These are phyloP conservation scores for Podospora didyma DNA, from an alignment of 495 filamentous ascomycete genomes.

Conservation along the genomic window DNA sequence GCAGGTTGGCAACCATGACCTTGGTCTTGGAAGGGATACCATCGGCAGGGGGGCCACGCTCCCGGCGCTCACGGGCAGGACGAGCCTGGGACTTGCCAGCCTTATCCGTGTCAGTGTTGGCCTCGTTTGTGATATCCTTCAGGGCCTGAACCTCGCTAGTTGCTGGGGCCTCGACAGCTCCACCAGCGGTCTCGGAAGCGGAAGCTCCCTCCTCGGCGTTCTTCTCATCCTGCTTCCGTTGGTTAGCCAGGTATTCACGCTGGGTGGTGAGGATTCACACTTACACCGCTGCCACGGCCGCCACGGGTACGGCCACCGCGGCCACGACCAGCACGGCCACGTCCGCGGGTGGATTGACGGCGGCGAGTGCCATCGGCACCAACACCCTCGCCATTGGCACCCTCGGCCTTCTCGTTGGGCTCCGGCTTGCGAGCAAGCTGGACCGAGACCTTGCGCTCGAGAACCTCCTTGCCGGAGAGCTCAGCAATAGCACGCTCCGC, in stretches of 20 bases:
- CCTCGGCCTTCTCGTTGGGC: constrained; percentile 71
- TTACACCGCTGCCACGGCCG: constrained; percentile 65
- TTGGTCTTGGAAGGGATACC: constrained; percentile 98
- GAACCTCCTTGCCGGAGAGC: constrained; percentile 93
- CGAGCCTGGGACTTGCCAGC: constrained; percentile 43
- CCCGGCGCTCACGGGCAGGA: constrained; percentile 56
- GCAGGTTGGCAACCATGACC: constrained; percentile 99
- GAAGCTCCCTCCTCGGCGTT: constrained; percentile 47
- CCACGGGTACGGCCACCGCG: constrained; percentile 68
- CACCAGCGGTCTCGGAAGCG: constrained; percentile 44
- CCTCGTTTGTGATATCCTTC: constrained; percentile 52
- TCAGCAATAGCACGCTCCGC: constrained; percentile 90
- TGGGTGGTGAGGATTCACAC: constrained; percentile 8
- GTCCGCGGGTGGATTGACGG: constrained; percentile 65
- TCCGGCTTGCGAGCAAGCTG: constrained; percentile 98
- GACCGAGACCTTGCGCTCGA: constrained; percentile 97
- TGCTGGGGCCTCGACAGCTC: constrained; percentile 32
- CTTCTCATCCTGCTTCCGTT: constrained; percentile 36
- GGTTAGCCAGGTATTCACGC: background rate
- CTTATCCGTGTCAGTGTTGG: constrained; percentile 42
- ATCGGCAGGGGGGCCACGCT: constrained; percentile 95
- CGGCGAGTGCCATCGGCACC: constrained; percentile 70
- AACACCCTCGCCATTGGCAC: constrained; percentile 59
- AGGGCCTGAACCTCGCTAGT: constrained; percentile 44
- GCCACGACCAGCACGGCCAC: constrained; percentile 71